A percentile compares a stretch with the other conserved stretches of the same genome.
phyloP scores from a whole-genome alignment of 129 eudicot species.

The Lonicera japonica region DNA sequence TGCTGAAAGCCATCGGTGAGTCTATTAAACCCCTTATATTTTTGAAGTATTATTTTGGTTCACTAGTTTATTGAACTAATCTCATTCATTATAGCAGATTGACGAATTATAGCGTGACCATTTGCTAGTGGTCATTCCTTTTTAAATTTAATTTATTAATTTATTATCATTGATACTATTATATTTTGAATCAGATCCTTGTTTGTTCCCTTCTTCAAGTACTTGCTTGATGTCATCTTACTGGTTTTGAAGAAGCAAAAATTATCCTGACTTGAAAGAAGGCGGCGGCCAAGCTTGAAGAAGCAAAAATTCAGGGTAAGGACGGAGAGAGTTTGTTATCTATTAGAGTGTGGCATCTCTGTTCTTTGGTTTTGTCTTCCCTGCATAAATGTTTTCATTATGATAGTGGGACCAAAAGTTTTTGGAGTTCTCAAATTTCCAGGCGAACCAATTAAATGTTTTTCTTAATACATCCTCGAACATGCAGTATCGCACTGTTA shows the following conservation, averaged over 20 bases:
- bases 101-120: not conserved
- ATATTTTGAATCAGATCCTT: constrained; percentile 44
- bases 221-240: constrained; percentile 63
- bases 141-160: too few species aligned
- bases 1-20: constrained; percentile 73
- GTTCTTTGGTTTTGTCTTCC: constrained; percentile 64
- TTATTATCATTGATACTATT: not conserved
- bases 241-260: constrained; percentile 34
- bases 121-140: too few species aligned
- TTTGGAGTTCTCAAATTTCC: constrained; percentile 72
- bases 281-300: constrained; percentile 60
- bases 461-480: not conserved
- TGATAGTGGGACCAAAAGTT: constrained; percentile 69
- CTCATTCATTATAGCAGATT: not conserved
- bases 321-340: constrained; percentile 28
- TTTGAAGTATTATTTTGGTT: not conserved
- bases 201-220: constrained; percentile 90
- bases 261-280: constrained; percentile 45
- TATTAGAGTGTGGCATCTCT: constrained; percentile 60
- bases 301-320: constrained; percentile 15
- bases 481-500: not conserved
- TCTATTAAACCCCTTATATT: not conserved
- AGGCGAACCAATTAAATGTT: constrained; percentile 34
- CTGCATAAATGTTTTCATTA: constrained; percentile 75
- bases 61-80: not conserved